phyloP scores from a whole-genome alignment of 192 early-diverging fungal genomes.

The Pilobolus umbonatus region DNA sequence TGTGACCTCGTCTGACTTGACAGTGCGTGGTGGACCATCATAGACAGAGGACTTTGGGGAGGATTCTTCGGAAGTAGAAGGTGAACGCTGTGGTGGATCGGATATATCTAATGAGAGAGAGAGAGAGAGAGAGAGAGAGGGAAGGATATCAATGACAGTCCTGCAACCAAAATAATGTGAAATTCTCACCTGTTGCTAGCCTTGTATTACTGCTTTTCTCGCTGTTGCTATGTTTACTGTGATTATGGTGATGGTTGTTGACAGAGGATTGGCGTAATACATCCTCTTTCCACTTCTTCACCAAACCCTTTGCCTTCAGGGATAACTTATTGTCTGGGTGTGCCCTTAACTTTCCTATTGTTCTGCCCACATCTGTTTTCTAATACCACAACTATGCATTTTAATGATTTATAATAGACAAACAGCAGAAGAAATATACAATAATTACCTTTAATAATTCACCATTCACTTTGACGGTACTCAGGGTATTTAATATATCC shows the following conservation, averaged over 20 bases:
- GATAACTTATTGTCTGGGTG: slow-evolving; percentile 55
- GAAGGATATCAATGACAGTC: too few relatives aligned
- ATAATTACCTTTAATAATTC: slow-evolving; percentile 51
- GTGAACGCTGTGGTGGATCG: slow-evolving; percentile 20
- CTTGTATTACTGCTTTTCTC: slow-evolving; percentile 1
- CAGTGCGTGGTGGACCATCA: slow-evolving; percentile 44
- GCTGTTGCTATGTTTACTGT: neutral
- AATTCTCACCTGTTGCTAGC: too few relatives aligned
- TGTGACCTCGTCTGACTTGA: slow-evolving; percentile 53
- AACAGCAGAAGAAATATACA: neutral
- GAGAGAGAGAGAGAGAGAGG: too few relatives aligned
- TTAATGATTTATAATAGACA: neutral
- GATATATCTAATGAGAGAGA: neutral
- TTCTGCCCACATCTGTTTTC: slow-evolving; percentile 77
- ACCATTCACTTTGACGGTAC: slow-evolving; percentile 41
- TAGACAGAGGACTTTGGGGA: slow-evolving; percentile 29
- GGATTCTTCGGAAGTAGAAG: slow-evolving; percentile 35
- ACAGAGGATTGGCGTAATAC: slow-evolving; percentile 12
- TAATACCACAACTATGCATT: slow-evolving; percentile 18
- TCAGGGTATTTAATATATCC: slow-evolving; percentile 44
- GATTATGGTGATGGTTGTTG: neutral
- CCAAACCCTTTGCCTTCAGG: slow-evolving; percentile 59
- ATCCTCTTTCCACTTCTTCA: slow-evolving; percentile 84
- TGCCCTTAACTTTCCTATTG: slow-evolving; percentile 70
- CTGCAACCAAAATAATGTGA: too few relatives aligned